A percentile compares a stretch with the other conserved stretches of the same genome.
Conservation (phyloP, 495 filamentous ascomycete species). For the Hyaloscypha variabilis region DNA sequence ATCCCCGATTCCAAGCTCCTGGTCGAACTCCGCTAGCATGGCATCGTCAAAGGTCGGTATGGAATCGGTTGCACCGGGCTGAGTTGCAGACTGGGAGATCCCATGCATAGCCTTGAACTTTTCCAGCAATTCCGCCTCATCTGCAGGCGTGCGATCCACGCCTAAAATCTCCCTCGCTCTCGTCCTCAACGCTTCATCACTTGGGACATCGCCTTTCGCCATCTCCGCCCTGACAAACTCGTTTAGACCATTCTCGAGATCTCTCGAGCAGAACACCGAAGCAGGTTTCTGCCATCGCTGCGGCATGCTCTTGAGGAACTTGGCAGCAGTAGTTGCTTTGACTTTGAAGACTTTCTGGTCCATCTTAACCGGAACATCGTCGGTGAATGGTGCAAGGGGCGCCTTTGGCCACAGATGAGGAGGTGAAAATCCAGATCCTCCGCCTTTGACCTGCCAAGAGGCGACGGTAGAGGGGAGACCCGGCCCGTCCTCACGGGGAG, state of each 20-base stretch:
- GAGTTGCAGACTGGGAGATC: not conserved
- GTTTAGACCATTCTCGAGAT: constrained; percentile 48
- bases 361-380: constrained; percentile 34
- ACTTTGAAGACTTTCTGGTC: constrained; percentile 39
- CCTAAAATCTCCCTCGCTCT: constrained; percentile 47
- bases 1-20: constrained; percentile 15
- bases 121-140: constrained; percentile 48
- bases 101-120: constrained; percentile 45
- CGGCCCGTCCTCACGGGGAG: constrained; percentile 43
- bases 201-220: constrained; percentile 36
- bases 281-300: constrained; percentile 42
- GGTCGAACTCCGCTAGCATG: constrained; percentile 23
- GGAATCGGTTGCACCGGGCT: not conserved
- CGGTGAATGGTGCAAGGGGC: constrained; percentile 36
- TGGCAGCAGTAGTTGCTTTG: constrained; percentile 40
- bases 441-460: constrained; percentile 43
- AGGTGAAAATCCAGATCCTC: constrained; percentile 52
- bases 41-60: constrained; percentile 7
- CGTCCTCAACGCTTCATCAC: constrained; percentile 41
- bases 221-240: constrained; percentile 42
- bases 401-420: constrained; percentile 33
- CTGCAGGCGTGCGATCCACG: constrained; percentile 44
- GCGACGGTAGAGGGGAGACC: constrained; percentile 39
- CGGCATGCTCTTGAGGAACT: constrained; percentile 39
- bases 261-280: constrained; percentile 53